Percentiles rank a stretch among this genome's conserved stretches.
phyloP scores from a whole-genome alignment of 768 basidiomycete genomes.

The Lactarius quietus region DNA sequence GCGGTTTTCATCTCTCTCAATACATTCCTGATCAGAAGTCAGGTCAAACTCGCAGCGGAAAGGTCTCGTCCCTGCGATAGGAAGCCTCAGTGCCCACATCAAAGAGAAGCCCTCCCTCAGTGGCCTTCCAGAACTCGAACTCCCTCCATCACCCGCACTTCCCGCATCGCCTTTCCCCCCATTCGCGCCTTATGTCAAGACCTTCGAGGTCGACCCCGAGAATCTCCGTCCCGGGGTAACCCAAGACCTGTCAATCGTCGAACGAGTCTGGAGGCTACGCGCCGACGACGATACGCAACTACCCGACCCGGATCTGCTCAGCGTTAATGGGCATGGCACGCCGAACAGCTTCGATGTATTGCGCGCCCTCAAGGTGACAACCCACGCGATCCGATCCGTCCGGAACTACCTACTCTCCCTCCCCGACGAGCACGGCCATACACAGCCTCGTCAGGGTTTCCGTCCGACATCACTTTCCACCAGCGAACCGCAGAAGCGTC shows the following conservation, averaged over 20 bases:
- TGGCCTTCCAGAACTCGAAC: slow-evolving; percentile 48
- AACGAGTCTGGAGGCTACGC: slow-evolving; percentile 61
- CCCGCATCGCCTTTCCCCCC: slow-evolving; percentile 45
- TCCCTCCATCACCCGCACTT: slow-evolving; percentile 66
- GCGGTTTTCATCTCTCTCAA: background rate
- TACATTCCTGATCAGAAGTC: slow-evolving; percentile 26
- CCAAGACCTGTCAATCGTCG: slow-evolving; percentile 63
- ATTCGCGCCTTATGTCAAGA: slow-evolving; percentile 56
- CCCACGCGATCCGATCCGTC: slow-evolving; percentile 74
- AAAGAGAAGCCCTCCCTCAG: slow-evolving; percentile 40
- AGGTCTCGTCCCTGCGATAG: slow-evolving; percentile 75
- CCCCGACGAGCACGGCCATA: background rate
- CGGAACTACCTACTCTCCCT: slow-evolving; percentile 67
- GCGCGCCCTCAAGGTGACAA: slow-evolving; percentile 70
- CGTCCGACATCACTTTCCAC: slow-evolving; percentile 46
- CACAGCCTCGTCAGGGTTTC: slow-evolving; percentile 44
- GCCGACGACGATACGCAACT: background rate
- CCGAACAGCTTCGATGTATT: slow-evolving; percentile 56
- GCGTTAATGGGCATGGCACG: slow-evolving; percentile 12
- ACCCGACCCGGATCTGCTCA: slow-evolving; percentile 11
- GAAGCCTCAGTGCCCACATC: slow-evolving; percentile 39
- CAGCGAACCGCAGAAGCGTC: slow-evolving; percentile 37
- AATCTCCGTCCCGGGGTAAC: slow-evolving; percentile 73
- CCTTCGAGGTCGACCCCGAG: slow-evolving; percentile 71
- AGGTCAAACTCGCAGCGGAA: slow-evolving; percentile 47